These are phyloP conservation scores for Silene uniflora DNA, from an alignment of 148 eudicot species.

Conservation along the genomic window DNA sequence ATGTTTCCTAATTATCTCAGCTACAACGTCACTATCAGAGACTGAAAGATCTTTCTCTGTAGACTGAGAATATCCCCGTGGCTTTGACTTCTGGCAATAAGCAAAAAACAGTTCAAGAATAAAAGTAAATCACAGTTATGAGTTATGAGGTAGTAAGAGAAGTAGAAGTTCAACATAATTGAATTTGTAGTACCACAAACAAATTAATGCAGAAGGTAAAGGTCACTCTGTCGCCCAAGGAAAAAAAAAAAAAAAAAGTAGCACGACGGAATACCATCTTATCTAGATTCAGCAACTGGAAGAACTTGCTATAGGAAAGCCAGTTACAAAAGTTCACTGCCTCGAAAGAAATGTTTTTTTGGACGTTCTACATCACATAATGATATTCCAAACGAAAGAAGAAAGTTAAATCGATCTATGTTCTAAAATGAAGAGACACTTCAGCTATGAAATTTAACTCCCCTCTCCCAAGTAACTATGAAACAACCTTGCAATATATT, in stretches of 20 bases:
- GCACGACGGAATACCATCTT: background rate
- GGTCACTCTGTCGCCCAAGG: background rate
- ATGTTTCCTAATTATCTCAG: conserved; percentile 67
- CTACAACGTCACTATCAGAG: conserved; percentile 58
- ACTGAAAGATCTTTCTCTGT: conserved; percentile 48
- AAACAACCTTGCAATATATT: too few species aligned
- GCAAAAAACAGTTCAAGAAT: conserved; percentile 15
- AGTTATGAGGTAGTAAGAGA: conserved; percentile 12
- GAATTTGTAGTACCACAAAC: background rate
- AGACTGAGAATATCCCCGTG: conserved; percentile 38
- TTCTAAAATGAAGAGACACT: too few species aligned
- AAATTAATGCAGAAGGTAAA: background rate
- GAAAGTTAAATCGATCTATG: background rate
- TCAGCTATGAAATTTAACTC: background rate
- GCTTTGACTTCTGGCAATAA: conserved; percentile 32
- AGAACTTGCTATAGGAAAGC: background rate
- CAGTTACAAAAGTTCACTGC: background rate
- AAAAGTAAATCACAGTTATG: conserved; percentile 1
- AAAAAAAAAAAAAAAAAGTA: background rate
- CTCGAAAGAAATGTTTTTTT: background rate
- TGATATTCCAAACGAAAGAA: background rate
- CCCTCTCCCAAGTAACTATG: background rate
- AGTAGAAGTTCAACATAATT: conserved; percentile 2
- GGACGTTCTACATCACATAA: background rate
- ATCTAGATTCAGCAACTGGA: background rate